Base-by-base conservation (phyloP, 768 basidiomycete genomes). In the Lentinus brumalis region DNA sequence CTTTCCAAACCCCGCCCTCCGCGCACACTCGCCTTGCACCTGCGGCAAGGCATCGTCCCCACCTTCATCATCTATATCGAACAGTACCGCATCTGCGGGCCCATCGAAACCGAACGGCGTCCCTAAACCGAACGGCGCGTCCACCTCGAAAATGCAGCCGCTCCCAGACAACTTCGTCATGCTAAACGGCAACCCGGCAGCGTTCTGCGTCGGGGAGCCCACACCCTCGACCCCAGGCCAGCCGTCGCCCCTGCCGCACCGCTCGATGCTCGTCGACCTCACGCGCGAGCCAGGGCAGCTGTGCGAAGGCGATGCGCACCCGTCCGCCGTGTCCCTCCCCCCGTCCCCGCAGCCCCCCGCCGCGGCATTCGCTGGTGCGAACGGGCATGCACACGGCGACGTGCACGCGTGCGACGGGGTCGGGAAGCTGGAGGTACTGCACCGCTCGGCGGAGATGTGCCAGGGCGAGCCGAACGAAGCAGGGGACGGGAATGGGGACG, bases 1-100 rank as follows among this genome's bases (percentile, higher is more conserved):
- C 0, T 89, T 88, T 71, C 94, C 88, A 0, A 98, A 98, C 69
- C 96, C 96, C 2, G 87, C 92, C 1, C 84, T 98, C 3, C 77
- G 71, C 47, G 57, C 77, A 31, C 55, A 57, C 38, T 56, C 66
- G n/a, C 44, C 53, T 2, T 68, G 67, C 62, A 45, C 56, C 2
- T 60, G 44, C 32, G 60, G 55, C 26, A 26, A 62, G 1, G 6
- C 66, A 41, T 11, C n/a, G 71, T 79, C 61, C 21, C 50, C 56
- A 38, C 53, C 59, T 46, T 41, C 59, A 10, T 70, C 69, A 26
- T 39, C 61, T 52, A 15, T 67, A 39, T 51, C 35, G 14, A 72
- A 32, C 65, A 30, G 68, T 64, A 14, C 70, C 74, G 51, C 35
- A 11, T 35, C 35, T 35, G 35, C 46, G 4, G 46, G 46, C 21